A percentile compares a stretch with the other conserved stretches of the same genome.
phyloP scores from a whole-genome alignment of 495 filamentous ascomycete species.

The Rhizodiscina lignyota region DNA sequence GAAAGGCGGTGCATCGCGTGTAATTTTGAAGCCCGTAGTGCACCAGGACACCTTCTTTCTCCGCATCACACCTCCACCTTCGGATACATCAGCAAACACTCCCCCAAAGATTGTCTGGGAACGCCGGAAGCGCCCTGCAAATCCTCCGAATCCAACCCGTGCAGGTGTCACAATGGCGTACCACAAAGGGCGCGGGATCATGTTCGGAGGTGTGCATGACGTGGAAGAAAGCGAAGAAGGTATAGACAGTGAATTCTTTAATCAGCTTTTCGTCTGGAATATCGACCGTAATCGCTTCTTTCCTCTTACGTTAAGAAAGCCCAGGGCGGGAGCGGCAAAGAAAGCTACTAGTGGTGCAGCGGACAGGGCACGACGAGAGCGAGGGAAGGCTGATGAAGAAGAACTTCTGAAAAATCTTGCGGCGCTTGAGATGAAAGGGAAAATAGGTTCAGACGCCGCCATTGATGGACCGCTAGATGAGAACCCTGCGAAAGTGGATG shows the following conservation, averaged over 20 bases:
- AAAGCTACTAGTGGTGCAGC: conserved; percentile 36
- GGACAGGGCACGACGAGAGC: conserved; percentile 40
- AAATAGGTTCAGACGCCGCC: conserved; percentile 35
- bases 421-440: conserved; percentile 53
- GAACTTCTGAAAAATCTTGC: conserved; percentile 75
- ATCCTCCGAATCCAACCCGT: conserved; percentile 65
- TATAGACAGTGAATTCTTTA: conserved; percentile 93
- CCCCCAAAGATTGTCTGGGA: conserved; percentile 74
- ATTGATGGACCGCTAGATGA: conserved; percentile 17
- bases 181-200: conserved; percentile 81
- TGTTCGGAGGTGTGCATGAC: conserved; percentile 91
- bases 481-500: conserved; percentile 21
- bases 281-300: conserved; percentile 91
- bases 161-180: conserved; percentile 83
- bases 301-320: conserved; percentile 56
- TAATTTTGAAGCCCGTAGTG: conserved; percentile 65
- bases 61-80: conserved; percentile 51
- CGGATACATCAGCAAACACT: conserved; percentile 42
- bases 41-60: conserved; percentile 94
- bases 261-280: conserved; percentile 76
- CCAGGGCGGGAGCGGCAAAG: conserved; percentile 36
- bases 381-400: conserved; percentile 73
- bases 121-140: conserved; percentile 77
- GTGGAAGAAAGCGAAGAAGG: conserved; percentile 88
- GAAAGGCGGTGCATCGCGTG: conserved; percentile 43